Evolutionary conservation across 75 land plant species (phyloP).

Genomic region (Pseudotsuga menziesii): DNA sequence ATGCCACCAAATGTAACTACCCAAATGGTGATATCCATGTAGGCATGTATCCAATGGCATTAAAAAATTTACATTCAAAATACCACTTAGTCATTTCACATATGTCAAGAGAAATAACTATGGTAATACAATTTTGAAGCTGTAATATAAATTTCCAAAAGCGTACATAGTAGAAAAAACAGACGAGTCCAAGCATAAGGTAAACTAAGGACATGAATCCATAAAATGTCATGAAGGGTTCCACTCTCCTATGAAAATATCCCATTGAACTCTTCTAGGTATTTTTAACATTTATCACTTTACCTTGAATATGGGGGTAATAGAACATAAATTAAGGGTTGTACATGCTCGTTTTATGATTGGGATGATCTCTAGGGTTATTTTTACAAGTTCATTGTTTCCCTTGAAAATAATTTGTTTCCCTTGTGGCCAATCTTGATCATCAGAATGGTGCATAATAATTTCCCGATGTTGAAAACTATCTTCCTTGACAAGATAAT

Average conservation of each 20-base stretch:
- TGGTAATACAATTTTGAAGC: constrained; percentile 43
- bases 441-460: constrained; percentile 36
- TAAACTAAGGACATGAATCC: constrained; percentile 47
- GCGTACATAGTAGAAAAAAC: constrained; percentile 43
- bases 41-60: constrained; percentile 38
- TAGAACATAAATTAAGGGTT: constrained; percentile 43
- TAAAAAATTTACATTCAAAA: constrained; percentile 44
- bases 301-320: constrained; percentile 33
- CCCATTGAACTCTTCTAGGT: constrained; percentile 45
- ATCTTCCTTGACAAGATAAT: constrained; percentile 52
- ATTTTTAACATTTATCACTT: constrained; percentile 26
- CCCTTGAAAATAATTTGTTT: constrained; percentile 29
- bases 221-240: constrained; percentile 36
- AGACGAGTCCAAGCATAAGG: constrained; percentile 35
- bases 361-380: constrained; percentile 16
- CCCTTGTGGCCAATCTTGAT: constrained; percentile 51
- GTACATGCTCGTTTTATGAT: constrained; percentile 37
- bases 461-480: constrained; percentile 57
- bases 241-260: constrained; percentile 49
- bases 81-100: constrained; percentile 49
- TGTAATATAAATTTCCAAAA: constrained; percentile 39
- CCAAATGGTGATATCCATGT: constrained; percentile 45
- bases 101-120: constrained; percentile 48
- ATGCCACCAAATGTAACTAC: constrained; percentile 47
- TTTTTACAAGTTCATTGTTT: constrained; percentile 17